Evolutionary conservation across 148 eudicot species (phyloP), one percentile per base, ranked within the genome.

Genomic region (Camellia lanceoleosa): DNA sequence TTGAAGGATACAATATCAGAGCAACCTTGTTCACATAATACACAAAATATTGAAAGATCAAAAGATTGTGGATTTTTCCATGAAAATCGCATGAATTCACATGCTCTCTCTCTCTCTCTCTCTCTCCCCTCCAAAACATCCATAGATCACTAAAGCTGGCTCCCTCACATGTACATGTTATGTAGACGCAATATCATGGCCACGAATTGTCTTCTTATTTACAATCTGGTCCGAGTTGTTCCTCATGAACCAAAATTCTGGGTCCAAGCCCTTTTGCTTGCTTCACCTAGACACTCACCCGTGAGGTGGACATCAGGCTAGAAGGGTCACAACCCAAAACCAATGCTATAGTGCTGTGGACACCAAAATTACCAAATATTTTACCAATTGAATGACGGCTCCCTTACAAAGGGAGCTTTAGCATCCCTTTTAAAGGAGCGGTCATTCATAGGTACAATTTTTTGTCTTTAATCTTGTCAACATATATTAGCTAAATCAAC

Each of bases 31-130:
- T 51, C 61, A 72, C 41, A 10, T 2, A 30, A 30, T 30, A 30
- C 38, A 20, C 23, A 44, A 9, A 69, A 46, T 4, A 20, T 30
- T 30, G 38, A 23, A 20, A 65, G 61, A 0, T 14, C 61, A 58
- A 65, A 30, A 65, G 12, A 1, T 43, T 18, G 73, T 46, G 38
- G 58, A 71, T 15, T 20, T 72, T 72, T 18, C 75, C 61, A 19
- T 19, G 62, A 54, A 72, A 51, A 5, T 72, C 60, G 75, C 75
- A 52, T 72, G 5, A 54, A 70, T 15, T 54, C 75, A 72, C 75
- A 72, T 72, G 75, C 75, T n/a, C 16, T 6, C 30, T 43, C n/a
- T 71, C 16, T 6, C 30, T 43, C n/a, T 71, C 75, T n/a, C 16
- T 6, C 30, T 43, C n/a, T 23, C n/a, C 51, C 75, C 30, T 51